Evolutionary conservation across 1,139 yeast genomes (phyloP), one percentile per base, ranked within the genome.

Genomic region (Arxiozyma bovina): DNA sequence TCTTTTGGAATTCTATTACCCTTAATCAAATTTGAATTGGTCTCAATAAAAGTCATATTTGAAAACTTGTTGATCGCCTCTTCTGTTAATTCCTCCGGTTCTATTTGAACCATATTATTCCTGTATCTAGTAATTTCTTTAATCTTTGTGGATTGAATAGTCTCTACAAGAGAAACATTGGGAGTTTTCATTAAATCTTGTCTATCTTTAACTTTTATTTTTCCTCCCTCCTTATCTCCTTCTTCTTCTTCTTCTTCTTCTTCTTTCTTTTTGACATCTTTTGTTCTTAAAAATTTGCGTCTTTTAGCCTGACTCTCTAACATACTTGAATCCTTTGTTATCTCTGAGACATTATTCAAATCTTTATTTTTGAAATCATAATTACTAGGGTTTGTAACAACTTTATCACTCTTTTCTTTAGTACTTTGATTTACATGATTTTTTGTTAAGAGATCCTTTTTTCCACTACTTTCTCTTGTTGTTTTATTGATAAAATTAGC

Each of bases 1-100:
- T 30, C 18, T 1, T 20, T 22, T 8, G 21, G 9, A 6, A 9
- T 25, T 18, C 30, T 17, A 20, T 15, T n/a, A 6, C 17, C 9
- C 4, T 52, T 34, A 21, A 54, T 18, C 8, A 55, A 34, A 11
- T 50, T 45, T 3, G 51, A 57, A 41, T 55, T 55, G 0, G 59
- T 56, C 44, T 70, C 72, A 1, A 71, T 68, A 27, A 72, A 62
- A 1, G 71, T 68, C n/a, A 72, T 52, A 43, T 69, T 60, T 9
- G 61, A 59, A 22, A 72, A 57, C 21, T 63, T 55, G 11, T 62
- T 61, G 12, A 68, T 62, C 0, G 72, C 68, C 6, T 64, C 70
- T 12, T 66, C 66, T 0, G 71, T 67, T 8, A 68, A 53, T 27
- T 65, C 65, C 4, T 60, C 60, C 22, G 64, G 61, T 1, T 59